Base-by-base conservation (phyloP, 257 asterid genomes). In the Penstemon newberryi region DNA sequence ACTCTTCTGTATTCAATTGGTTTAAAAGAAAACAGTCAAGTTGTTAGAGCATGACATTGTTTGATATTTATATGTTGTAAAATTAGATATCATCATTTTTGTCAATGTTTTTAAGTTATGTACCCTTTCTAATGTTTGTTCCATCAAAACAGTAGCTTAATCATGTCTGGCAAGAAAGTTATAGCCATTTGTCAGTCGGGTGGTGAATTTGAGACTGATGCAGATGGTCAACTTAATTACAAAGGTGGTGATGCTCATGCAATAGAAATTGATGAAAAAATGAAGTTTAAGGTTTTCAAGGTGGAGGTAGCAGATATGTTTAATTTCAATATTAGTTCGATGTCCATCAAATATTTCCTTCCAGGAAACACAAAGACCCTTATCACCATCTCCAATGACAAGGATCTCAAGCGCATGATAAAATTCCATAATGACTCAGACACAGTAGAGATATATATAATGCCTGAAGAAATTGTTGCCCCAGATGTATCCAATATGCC, bases 231-330 rank as follows among this genome's bases (percentile, higher is more conserved):
- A 70, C 82, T 91, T 5, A 75, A 76, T 40, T 93, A 93, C 77
- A 83, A 81, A 82, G 99, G 99, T 8, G 97, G 99, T 53, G 97
- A 93, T 79, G 99, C 99, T 54, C 99, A 90, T 84, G 99, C 99
- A 25, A 93, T 90, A 96, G 99, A 93, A 80, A 80, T 93, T 38
- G 96, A 90, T 66, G 91, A 80, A 60, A 76, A 81, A 65, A 73
- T 91, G 97, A 84, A 82, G 79, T 91, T 80, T 67, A 87, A 81
- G 70, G 93, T 87, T 77, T 87, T 94, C 71, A 89, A 80, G 78
- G 19, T 59, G 55, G 99, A 94, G 89, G 89, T 89, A 55, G 87
- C 96, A 1, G 99, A 94, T 79, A 94, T 94, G 99, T 94, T 87
- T 73, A 89, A 69, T 75, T 77, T 80, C 83, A 82, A 76, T 71